Conservation (phyloP, 148 eudicot species). For the Vaccinium vitisidaea region DNA sequence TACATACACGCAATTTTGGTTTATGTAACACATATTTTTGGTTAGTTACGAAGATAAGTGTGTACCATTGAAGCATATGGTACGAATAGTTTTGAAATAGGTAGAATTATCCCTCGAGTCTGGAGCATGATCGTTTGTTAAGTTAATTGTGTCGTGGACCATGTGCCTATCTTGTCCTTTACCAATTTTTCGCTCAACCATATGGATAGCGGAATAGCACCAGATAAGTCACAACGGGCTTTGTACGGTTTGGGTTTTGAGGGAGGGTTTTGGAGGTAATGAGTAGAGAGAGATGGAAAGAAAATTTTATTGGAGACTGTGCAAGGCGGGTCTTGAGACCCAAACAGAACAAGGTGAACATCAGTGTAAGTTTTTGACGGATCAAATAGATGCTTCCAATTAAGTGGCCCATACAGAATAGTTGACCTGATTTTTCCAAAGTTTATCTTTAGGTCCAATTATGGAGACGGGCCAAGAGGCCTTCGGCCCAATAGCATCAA, state of each 20-base stretch:
- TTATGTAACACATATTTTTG: too few relatives aligned
- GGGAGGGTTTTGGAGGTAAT: too few relatives aligned
- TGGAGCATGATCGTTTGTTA: background rate
- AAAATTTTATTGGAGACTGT: too few relatives aligned
- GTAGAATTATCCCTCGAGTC: background rate
- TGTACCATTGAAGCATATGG: too few relatives aligned
- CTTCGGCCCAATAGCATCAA: too few relatives aligned
- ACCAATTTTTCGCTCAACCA: background rate
- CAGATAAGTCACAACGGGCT: background rate
- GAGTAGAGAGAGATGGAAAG: too few relatives aligned
- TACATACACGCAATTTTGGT: too few relatives aligned
- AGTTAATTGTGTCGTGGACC: background rate
- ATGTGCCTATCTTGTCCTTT: background rate
- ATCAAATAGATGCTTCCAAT: background rate
- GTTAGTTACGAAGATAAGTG: too few relatives aligned
- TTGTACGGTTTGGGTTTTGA: too few relatives aligned
- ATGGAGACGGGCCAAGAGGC: background rate
- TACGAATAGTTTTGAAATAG: too few relatives aligned
- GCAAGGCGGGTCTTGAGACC: too few relatives aligned
- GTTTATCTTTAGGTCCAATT: background rate
- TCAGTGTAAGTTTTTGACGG: background rate
- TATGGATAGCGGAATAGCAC: background rate
- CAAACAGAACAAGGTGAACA: too few relatives aligned
- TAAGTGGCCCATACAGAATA: background rate
- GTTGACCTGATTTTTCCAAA: background rate